Conservation (phyloP, 1,284 basidiomycete species). For the Ustilago tritici region DNA sequence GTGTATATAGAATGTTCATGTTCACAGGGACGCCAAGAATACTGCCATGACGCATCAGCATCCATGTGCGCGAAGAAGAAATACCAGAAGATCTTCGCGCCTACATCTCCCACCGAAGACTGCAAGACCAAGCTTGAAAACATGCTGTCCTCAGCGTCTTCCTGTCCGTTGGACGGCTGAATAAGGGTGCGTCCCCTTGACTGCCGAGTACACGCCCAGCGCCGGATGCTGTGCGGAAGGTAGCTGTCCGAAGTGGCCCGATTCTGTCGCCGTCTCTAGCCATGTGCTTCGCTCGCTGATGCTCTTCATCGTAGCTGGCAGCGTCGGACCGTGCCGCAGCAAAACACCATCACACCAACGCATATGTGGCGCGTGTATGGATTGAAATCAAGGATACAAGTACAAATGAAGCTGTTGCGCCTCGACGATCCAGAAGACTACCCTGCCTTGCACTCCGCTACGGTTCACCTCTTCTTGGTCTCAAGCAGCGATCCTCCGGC, state of each 20-base stretch:
- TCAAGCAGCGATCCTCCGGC: conserved; percentile 41
- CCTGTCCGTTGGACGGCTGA: not conserved
- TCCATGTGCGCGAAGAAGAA: not conserved
- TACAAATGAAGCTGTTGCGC: not conserved
- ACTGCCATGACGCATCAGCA: not conserved
- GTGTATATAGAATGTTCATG: not conserved
- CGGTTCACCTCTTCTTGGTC: conserved; percentile 18
- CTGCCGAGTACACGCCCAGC: not conserved
- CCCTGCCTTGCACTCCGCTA: not conserved
- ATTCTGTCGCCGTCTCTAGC: no score
- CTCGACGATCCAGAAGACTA: not conserved
- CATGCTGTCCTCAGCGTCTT: not conserved
- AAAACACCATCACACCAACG: not conserved
- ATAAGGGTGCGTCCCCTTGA: not conserved
- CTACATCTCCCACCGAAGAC: not conserved
- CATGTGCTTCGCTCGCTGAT: no score
- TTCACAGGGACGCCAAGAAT: not conserved
- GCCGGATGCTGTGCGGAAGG: no score
- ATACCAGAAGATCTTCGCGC: not conserved
- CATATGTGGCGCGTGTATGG: not conserved
- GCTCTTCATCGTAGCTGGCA: not conserved
- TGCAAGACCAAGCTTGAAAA: not conserved
- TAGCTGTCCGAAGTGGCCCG: no score
- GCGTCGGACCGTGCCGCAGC: not conserved
- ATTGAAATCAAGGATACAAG: not conserved